Evolutionary conservation across 495 filamentous ascomycete species (phyloP).

Genomic region (Hypomontagnella submonticulosa): DNA sequence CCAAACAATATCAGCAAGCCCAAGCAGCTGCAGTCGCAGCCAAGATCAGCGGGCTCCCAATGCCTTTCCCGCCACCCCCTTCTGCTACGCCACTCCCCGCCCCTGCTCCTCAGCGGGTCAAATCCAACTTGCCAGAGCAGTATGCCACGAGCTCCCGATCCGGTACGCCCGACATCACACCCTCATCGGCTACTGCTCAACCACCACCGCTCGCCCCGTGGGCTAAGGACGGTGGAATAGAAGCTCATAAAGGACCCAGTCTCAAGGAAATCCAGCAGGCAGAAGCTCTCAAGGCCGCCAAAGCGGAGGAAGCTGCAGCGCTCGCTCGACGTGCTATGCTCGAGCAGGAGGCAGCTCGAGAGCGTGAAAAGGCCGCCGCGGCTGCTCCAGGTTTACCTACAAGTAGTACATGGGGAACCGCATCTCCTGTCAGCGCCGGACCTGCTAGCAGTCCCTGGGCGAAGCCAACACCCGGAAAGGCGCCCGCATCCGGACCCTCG

Average conservation of each 20-base stretch:
- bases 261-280: conserved; percentile 97
- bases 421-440: conserved; percentile 66
- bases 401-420: conserved; percentile 89
- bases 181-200: conserved; percentile 52
- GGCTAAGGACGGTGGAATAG: conserved; percentile 81
- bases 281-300: conserved; percentile 92
- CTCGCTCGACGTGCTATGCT: conserved; percentile 79
- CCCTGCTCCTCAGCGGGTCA: conserved; percentile 84
- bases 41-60: conserved; percentile 75
- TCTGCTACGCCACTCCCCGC: conserved; percentile 80
- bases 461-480: conserved; percentile 64
- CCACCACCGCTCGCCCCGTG: conserved; percentile 85
- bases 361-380: conserved; percentile 70
- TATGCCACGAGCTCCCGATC: conserved; percentile 79
- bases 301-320: conserved; percentile 84
- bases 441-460: conserved; percentile 69
- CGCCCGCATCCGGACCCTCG: conserved; percentile 38
- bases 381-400: conserved; percentile 83
- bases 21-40: conserved; percentile 57
- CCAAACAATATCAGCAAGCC: conserved; percentile 89
- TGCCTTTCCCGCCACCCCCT: conserved; percentile 71
- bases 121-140: conserved; percentile 84
- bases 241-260: conserved; percentile 86
- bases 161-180: conserved; percentile 70
- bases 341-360: conserved; percentile 79